A percentile compares a stretch with the other conserved stretches of the same genome.
These are phyloP conservation scores for Chlamydomonas asymmetrica DNA, from an alignment of 139 green algal genomes.

Conservation along the genomic window DNA sequence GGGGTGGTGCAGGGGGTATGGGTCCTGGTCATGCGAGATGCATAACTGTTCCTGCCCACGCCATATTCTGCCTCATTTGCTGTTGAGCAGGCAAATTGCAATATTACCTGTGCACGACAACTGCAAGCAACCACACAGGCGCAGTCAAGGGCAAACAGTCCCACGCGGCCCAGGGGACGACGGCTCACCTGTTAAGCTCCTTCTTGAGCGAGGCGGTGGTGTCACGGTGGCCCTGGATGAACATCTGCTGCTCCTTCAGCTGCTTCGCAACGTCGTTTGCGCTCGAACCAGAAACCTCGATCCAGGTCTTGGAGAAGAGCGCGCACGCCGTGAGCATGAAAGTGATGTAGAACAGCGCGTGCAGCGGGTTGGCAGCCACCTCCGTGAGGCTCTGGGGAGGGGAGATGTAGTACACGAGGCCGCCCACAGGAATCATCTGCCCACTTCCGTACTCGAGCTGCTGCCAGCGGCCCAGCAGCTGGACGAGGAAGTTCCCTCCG, in stretches of 20 bases:
- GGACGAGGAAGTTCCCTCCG: conserved; percentile 91
- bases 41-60: too few species aligned
- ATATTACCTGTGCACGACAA: too few species aligned
- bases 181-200: conserved; percentile 97
- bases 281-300: conserved; percentile 96
- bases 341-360: conserved; percentile 95
- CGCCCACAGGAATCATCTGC: conserved; percentile 88
- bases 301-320: conserved; percentile 99
- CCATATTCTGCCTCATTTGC: too few species aligned
- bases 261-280: conserved; percentile 96
- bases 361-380: conserved; percentile 91
- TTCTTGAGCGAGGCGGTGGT: conserved; percentile 86
- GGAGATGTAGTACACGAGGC: conserved; percentile 99
- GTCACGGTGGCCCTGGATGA: conserved; percentile 90
- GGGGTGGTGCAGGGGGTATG: too few species aligned
- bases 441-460: conserved; percentile 67
- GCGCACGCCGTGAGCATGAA: conserved; percentile 98
- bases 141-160: too few species aligned
- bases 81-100: too few species aligned
- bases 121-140: too few species aligned
- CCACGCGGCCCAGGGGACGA: too few species aligned
- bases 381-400: conserved; percentile 83
- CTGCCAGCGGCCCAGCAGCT: conserved; percentile 67
- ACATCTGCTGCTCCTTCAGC: conserved; percentile 96
- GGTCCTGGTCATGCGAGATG: too few species aligned